Base-by-base conservation (phyloP, 495 filamentous ascomycete genomes). In the Trichoderma asperelloides region DNA sequence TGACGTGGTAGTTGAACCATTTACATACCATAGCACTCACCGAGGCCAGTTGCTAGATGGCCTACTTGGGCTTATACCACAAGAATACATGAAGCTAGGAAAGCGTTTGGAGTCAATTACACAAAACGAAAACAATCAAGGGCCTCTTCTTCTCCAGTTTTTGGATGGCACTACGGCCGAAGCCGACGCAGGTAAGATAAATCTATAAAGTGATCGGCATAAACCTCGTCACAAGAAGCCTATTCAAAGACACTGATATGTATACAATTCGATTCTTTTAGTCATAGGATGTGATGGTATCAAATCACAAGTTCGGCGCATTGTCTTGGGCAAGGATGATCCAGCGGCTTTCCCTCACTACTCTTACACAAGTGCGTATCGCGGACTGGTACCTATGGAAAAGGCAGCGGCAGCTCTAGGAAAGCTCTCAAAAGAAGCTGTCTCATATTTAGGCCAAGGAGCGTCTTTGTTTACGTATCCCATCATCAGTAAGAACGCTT, bases 251-350 rank as follows among this genome's bases (percentile, higher is more conserved):
- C 2, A 15, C 28, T 18, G 4, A 37, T 27, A 39, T 28, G 1
- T 3, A 37, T 13, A 3, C 2, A 27, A 3, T 37, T 40, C 13
- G 23, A 30, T 63, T 37, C 27, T 63, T 9, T 37, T 37, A 63
- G 62, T 63, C 28, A 23, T 63, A 23, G 62, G 6, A 23, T 63
- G 62, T 13, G 62, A 63, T 63, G 62, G 62, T 7, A 63, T 63
- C 12, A 33, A 23, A 15, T 63, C 62, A 27, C 62, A 37, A 21
- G 62, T 63, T n/a, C 62, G 62, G 4, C 16, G 8, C 18, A 23
- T 23, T 23, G 21, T 63, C 8, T 18, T 63, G 1, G 62, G 62
- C 57, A 15, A 15, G 9, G n/a, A 47, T n/a, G n/a, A 57, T 18
- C 62, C 28, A 12, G 62, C 27, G 6, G 15, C 13, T 63, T 23